Evolutionary conservation across 2,329 filamentous ascomycete species (phyloP).

Genomic region (Exophiala sp.): DNA sequence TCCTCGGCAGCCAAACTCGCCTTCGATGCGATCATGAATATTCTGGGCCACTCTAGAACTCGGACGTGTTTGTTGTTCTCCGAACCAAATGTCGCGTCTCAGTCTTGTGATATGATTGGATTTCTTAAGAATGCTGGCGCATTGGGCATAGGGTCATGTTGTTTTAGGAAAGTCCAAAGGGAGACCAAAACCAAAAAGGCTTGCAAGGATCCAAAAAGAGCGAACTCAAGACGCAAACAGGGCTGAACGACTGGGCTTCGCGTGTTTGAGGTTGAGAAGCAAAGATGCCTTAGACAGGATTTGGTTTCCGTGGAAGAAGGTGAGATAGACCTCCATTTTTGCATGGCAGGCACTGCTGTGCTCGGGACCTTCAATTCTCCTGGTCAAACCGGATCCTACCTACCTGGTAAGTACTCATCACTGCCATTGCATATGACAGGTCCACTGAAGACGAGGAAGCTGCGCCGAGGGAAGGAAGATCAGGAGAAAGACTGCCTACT

Average conservation of each 20-base stretch:
- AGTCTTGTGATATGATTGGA: conserved; percentile 16
- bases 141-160: conserved; percentile 15
- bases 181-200: conserved; percentile 16
- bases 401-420: no score
- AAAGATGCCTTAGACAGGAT: neutral
- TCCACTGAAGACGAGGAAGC: no score
- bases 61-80: conserved; percentile 16
- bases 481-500: no score
- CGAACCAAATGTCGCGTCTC: conserved; percentile 4
- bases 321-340: neutral
- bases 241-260: neutral
- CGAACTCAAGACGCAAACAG: conserved; percentile 13
- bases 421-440: no score
- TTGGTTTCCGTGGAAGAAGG: neutral
- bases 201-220: conserved; percentile 24
- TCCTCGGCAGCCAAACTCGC: no score
- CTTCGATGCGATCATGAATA: neutral
- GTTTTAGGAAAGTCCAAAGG: conserved; percentile 21
- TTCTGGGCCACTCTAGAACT: neutral
- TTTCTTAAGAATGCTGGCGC: conserved; percentile 21
- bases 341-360: neutral
- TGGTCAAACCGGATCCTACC: no score
- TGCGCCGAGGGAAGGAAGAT: no score
- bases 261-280: neutral
- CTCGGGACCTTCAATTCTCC: no score